Base-by-base conservation (phyloP, 345 rosid species). In the Physaria fendleri region DNA sequence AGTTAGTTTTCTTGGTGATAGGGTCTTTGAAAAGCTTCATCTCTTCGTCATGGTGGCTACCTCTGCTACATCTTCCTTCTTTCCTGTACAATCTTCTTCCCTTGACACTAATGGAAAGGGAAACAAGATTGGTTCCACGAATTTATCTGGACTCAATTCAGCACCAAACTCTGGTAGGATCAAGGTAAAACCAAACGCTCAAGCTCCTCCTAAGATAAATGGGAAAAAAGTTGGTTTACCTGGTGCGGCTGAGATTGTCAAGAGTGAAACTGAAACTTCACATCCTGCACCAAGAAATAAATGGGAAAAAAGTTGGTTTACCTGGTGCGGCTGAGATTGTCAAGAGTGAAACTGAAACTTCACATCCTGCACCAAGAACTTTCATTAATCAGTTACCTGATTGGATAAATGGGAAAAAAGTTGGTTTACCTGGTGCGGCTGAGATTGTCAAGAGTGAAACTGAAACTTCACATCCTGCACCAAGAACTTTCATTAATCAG, bases 331-430 rank as follows among this genome's bases (percentile, higher is more conserved):
- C n/a, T n/a, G n/a, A n/a, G n/a, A n/a, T n/a, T n/a, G n/a, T n/a
- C n/a, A n/a, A n/a, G n/a, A n/a, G n/a, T n/a, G n/a, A n/a, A n/a
- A n/a, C n/a, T n/a, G n/a, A n/a, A n/a, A n/a, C n/a, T n/a, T n/a
- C n/a, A n/a, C n/a, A n/a, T n/a, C n/a, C n/a, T n/a, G n/a, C n/a
- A n/a, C n/a, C n/a, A n/a, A n/a, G n/a, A n/a, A n/a, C 99, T 0
- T 85, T 90, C 74, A 90, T 90, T 42, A 93, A 93, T 71, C 94
- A 85, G 72, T 17, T 93, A 63, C 99, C 99, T 60, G 99, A 93
- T 40, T 93, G 99, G 99, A n/a, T n/a, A n/a, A n/a, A n/a, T n/a
- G n/a, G n/a, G n/a, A n/a, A n/a, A n/a, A n/a, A n/a, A n/a, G n/a
- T n/a, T n/a, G n/a, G n/a, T n/a, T n/a, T n/a, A n/a, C n/a, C n/a